Percentiles rank a stretch among this genome's conserved stretches.
Evolutionary conservation across 2,329 filamentous ascomycete genomes (phyloP).

Genomic region (Microcyclosporella mali): DNA sequence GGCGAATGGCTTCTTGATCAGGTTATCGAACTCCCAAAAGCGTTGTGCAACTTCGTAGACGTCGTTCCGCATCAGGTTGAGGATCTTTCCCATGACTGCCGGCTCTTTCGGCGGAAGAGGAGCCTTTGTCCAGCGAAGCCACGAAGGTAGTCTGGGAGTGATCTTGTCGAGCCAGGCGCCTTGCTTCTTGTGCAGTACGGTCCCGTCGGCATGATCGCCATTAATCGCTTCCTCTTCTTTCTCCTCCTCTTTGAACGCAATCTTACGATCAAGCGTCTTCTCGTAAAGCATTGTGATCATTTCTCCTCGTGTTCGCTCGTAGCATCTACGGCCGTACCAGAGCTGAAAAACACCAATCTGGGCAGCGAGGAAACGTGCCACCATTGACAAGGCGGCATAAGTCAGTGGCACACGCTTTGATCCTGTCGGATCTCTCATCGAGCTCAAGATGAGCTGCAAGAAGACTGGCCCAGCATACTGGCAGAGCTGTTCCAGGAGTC

Average conservation of each 20-base stretch:
- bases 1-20: slow-evolving; percentile 70
- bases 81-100: slow-evolving; percentile 82
- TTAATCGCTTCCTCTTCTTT: slow-evolving; percentile 7
- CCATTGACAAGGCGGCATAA: slow-evolving; percentile 59
- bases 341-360: slow-evolving; percentile 64
- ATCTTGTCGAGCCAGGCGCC: background rate
- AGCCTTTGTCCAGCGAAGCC: slow-evolving; percentile 23
- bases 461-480: slow-evolving; percentile 57
- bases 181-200: slow-evolving; percentile 1
- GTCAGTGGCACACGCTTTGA: slow-evolving; percentile 54
- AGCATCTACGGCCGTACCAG: slow-evolving; percentile 79
- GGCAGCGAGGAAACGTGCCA: slow-evolving; percentile 54
- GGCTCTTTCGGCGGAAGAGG: slow-evolving; percentile 44
- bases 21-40: slow-evolving; percentile 79
- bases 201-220: slow-evolving; percentile 10
- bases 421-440: slow-evolving; percentile 52
- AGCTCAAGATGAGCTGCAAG: slow-evolving; percentile 63
- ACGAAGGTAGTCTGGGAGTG: background rate
- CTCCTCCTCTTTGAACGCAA: slow-evolving; percentile 29
- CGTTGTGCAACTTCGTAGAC: slow-evolving; percentile 73
- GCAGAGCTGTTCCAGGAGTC: slow-evolving; percentile 55
- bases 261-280: slow-evolving; percentile 65
- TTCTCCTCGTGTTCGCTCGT: slow-evolving; percentile 78
- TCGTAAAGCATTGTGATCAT: slow-evolving; percentile 80
- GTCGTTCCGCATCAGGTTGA: slow-evolving; percentile 76